Evolutionary conservation across 2,329 filamentous ascomycete genomes (phyloP), one percentile per base, ranked within the genome.

Genomic region (Phyllosticta paracitricarpa): DNA sequence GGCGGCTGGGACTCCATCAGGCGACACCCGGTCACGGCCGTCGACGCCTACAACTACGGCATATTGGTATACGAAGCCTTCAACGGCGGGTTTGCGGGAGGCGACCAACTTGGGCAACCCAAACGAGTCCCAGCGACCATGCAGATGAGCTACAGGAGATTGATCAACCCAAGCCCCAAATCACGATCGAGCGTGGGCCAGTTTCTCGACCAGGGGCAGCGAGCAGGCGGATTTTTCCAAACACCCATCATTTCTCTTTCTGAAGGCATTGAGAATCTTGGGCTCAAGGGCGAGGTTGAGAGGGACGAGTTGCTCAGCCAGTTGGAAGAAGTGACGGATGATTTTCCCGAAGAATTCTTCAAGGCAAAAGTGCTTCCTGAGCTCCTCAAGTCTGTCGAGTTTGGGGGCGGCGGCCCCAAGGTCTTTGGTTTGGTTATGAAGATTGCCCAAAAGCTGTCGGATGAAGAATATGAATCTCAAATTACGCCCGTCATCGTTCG

Each of bases 321-420:
- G 69, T 82, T 99, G 5, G 91, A 96, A 66, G 82, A 89, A 63
- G 81, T 97, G 4, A 88, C 91, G 0, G 91, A 97, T 66, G 92
- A 99, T 73, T 97, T 97, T 64, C 94, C 94, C 0, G 93, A 97
- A 70, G 94, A 97, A 63, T 99, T 96, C 73, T 96, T 97, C 80
- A 96, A 95, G 72, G 89, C 96, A 82, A 99, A 97, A 70, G 86
- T 99, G 3, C 80, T 99, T 8, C 94, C 94, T 0, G 94, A 99
- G 71, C 79, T 99, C 30, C 81, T 99, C n/a, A 99, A 97, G 71
- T 96, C 92, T 0, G 91, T 97, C n/a, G 94, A 99, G 70, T 99
- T 97, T 73, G 94, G 94, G 7, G 94, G 93, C 10, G 94, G 94
- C 28, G 94, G 94, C 0, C 89, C 93, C 0, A 95, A 96, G 70